Base-by-base conservation (phyloP, 164 flowering plant species). In the Cinnamomum micranthum region DNA sequence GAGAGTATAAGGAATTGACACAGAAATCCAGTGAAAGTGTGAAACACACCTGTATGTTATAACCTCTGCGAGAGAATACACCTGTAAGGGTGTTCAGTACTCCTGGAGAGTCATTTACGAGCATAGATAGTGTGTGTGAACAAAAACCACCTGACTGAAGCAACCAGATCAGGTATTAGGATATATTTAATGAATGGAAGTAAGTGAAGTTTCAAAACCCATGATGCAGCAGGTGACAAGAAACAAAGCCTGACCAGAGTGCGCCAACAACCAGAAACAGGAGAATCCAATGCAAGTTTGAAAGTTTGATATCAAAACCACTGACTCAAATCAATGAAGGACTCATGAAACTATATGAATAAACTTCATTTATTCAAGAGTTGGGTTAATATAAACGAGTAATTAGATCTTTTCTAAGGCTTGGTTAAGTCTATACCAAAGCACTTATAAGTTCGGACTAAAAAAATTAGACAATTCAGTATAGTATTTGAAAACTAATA, bases 31-130 rank as follows among this genome's bases (percentile, higher is more conserved):
- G 10, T 22, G 62, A 71, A 68, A 41, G 65, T 31, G 35, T 0
- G 35, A 68, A 20, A 76, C 70, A 28, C 23, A 89, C 99, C 95
- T 96, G 99, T 82, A 96, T 90, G 75, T 92, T 96, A 72, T 94
- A 96, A 41, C 99, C 97, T 82, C 97, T 85, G 73, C 98, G 87
- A 77, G 99, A 80, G 75, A 96, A 88, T 76, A 92, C 97, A 35
- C 97, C 98, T 5, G 98, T 91, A 27, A 96, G 85, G 68, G 90
- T 69, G 82, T 94, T 92, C 50, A 96, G 96, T 74, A 96, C 99
- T 83, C 99, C 99, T 33, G 99, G 98, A 72, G 74, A 9, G 51
- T 96, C 93, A 81, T 86, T 92, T 28, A 96, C 98, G 68, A 96
- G 87, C 87, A 96, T 77, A 69, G 94, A 91, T 71, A 96, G 79